These are phyloP conservation scores for Ceratobasidium sp. DNA, from an alignment of 1,284 basidiomycete genomes.

Conservation along the genomic window DNA sequence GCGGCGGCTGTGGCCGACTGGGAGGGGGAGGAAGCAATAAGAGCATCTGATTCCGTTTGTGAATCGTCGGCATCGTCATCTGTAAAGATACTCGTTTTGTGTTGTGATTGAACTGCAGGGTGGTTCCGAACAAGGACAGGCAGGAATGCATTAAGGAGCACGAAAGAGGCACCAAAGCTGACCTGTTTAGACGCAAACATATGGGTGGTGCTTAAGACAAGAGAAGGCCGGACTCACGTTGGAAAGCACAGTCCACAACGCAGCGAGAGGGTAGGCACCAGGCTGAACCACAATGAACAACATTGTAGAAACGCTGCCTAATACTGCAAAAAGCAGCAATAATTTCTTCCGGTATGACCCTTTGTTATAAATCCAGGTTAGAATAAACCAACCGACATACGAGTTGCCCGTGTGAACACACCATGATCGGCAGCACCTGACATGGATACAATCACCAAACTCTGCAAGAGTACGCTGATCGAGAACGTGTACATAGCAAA, in stretches of 20 bases:
- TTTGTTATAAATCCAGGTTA: conserved; percentile 54
- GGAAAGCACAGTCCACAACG: conserved; percentile 31
- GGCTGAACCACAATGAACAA: conserved; percentile 68
- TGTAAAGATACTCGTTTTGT: conserved; percentile 44
- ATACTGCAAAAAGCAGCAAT: conserved; percentile 75
- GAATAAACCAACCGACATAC: background rate
- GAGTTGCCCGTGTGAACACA: background rate
- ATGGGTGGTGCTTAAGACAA: background rate
- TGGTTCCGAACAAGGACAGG: conserved; percentile 77
- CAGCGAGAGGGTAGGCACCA: conserved; percentile 34
- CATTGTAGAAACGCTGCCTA: conserved; percentile 73
- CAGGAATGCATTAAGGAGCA: conserved; percentile 91
- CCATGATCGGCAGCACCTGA: conserved; percentile 34
- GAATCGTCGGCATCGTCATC: conserved; percentile 49
- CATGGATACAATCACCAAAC: conserved; percentile 42
- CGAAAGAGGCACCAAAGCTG: conserved; percentile 82
- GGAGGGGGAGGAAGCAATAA: conserved; percentile 43
- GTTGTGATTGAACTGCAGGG: conserved; percentile 57
- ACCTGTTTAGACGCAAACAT: conserved; percentile 53
- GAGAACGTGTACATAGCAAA: conserved; percentile 43
- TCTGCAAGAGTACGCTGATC: conserved; percentile 38
- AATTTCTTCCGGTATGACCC: conserved; percentile 81
- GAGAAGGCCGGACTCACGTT: background rate
- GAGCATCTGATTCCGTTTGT: conserved; percentile 50
- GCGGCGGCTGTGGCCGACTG: conserved; percentile 39